Base-by-base conservation (phyloP, 2,329 filamentous ascomycete genomes). In the Paecilomyces formosus region DNA sequence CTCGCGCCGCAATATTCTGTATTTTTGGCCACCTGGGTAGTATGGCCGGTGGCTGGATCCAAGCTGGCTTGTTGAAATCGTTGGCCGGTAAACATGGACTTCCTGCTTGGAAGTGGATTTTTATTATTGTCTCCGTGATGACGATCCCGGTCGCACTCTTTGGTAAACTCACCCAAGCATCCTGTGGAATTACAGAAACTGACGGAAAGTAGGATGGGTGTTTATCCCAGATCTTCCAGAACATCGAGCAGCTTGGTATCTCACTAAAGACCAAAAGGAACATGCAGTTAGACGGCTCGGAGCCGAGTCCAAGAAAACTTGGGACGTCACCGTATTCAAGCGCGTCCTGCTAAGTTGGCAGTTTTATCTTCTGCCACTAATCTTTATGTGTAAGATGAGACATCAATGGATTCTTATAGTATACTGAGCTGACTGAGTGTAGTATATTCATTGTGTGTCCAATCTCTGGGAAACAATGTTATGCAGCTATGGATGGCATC, bases 21-120 rank as follows among this genome's bases (percentile, higher is more conserved):
- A 70, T 71, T 0, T 77, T 77, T 52, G 76, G 76, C 0, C 74
- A 78, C 54, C 53, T 79, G 3, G 76, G 76, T 0, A 77, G 72
- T 26, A 78, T 78, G 74, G 71, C 76, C 0, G 76, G 76, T 2
- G 75, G 76, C 1, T 78, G 76, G 76, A 78, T 79, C 24, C 76
- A 79, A 59, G 76, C 76, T 0, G 76, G 71, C 2, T 60, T 78
- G 24, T 61, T 78, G 51, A 59, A 70, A 12, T 70, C 70, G 5
- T 60, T 78, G 1, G 68, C 71, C 24, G 74, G 72, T 1, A 70
- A 69, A 33, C 63, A 65, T 12, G 69, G 70, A 0, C 62, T 78
- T 21, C 71, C 75, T 11, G 74, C 76, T 0, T 78, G 76, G 76
- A 66, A 75, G 58, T 71, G 75, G 71, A 74, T 78, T 28, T 78